These are phyloP conservation scores for Aspergillus tamarii DNA, from an alignment of 2,329 filamentous ascomycete genomes.

Conservation along the genomic window DNA sequence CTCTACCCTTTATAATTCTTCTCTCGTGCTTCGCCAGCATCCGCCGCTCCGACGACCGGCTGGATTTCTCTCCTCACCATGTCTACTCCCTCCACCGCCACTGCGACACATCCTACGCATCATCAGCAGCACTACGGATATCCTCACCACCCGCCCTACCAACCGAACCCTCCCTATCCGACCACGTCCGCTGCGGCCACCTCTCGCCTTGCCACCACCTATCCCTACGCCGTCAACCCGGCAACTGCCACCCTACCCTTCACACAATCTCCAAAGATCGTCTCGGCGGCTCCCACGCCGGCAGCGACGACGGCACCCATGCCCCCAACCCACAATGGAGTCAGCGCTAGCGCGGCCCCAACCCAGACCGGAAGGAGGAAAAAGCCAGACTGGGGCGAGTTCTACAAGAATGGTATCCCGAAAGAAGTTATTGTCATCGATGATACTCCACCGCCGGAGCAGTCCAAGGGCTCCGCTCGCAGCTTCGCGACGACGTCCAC, in stretches of 20 bases:
- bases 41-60: constrained; percentile 34
- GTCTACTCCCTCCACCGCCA: constrained; percentile 81
- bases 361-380: constrained; percentile 52
- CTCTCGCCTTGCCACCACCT: constrained; percentile 47
- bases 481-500: constrained; percentile 26
- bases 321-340: constrained; percentile 44
- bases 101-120: constrained; percentile 71
- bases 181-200: constrained; percentile 47
- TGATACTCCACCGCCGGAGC: constrained; percentile 63
- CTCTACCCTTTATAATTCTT: constrained; percentile 6
- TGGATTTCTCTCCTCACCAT: constrained; percentile 52
- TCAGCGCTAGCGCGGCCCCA: constrained; percentile 42
- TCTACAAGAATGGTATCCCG: constrained; percentile 81
- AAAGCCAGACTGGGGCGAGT: constrained; percentile 76
- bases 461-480: constrained; percentile 27
- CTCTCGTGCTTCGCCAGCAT: constrained; percentile 14
- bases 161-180: constrained; percentile 57
- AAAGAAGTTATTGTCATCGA: constrained; percentile 83
- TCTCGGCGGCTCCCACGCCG: constrained; percentile 37
- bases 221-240: constrained; percentile 45
- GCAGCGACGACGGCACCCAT: constrained; percentile 36
- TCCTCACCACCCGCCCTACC: constrained; percentile 60
- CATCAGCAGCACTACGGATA: constrained; percentile 63
- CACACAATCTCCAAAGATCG: constrained; percentile 39
- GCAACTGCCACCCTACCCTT: constrained; percentile 38